phyloP scores from a whole-genome alignment of 1,139 yeast species.

The Protomyces lactucae-debilis region DNA sequence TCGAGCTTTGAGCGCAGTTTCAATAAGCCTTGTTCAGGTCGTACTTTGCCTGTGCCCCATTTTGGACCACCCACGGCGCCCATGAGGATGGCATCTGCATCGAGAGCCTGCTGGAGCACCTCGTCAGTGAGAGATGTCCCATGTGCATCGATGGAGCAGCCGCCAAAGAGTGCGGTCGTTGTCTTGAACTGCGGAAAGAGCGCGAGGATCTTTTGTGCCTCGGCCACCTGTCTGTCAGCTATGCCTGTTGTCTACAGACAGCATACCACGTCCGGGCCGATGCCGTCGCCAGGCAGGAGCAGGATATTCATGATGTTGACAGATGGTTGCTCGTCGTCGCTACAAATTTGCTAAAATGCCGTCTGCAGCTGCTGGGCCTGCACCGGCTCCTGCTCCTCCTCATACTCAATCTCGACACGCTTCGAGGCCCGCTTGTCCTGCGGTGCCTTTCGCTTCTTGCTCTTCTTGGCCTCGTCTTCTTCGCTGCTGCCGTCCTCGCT shows the following conservation, averaged over 20 bases:
- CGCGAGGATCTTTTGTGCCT: slow-evolving; percentile 83
- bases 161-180: slow-evolving; percentile 74
- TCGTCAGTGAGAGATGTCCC: slow-evolving; percentile 90
- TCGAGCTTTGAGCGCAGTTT: slow-evolving; percentile 90
- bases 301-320: slow-evolving; percentile 58
- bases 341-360: slow-evolving; percentile 6
- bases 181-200: slow-evolving; percentile 68
- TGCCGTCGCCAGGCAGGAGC: slow-evolving; percentile 93
- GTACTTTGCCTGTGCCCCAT: slow-evolving; percentile 90
- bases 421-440: slow-evolving; percentile 13
- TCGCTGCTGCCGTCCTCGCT: slow-evolving; percentile 15
- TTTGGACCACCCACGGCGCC: slow-evolving; percentile 99
- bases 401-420: slow-evolving; percentile 29
- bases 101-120: slow-evolving; percentile 76
- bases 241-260: neutral
- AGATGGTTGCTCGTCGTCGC: neutral
- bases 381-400: slow-evolving; percentile 14
- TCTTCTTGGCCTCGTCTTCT: slow-evolving; percentile 21
- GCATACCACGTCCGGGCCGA: slow-evolving; percentile 71
- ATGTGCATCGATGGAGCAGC: slow-evolving; percentile 96
- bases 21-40: slow-evolving; percentile 95
- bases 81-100: slow-evolving; percentile 83
- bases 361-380: slow-evolving; percentile 10
- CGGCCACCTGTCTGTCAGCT: slow-evolving; percentile 44
- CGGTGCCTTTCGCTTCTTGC: slow-evolving; percentile 11